Evolutionary conservation across 805 yeast species (phyloP), one percentile per base, ranked within the genome.

Genomic region (Komagataella pseudopastoris): DNA sequence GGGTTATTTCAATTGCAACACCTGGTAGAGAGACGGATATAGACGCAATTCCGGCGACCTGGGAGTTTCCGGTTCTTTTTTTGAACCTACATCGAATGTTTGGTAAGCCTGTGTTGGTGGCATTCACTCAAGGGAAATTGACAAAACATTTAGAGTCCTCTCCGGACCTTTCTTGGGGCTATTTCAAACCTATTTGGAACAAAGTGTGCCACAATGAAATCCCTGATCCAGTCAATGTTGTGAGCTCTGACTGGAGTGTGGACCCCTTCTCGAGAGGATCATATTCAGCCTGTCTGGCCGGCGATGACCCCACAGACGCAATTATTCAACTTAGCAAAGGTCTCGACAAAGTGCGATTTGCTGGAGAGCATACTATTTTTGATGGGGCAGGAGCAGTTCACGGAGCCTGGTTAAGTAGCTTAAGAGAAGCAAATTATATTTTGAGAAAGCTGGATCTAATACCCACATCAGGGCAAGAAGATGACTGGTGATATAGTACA

Each of bases 371-470:
- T 63, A 85, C 96, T 0, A 78, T 81, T 20, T 67, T 78, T 57
- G 96, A 88, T 56, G 96, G 95, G 6, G 85, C 88, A 14, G 96
- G 96, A 0, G 89, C 96, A 58, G 93, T 85, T 4, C 95, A 89
- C 62, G 96, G 96, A 0, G 96, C 96, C 0, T 88, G 87, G 79
- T 69, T 71, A 54, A 83, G 91, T 59, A 96, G 91, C 1, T 60
- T 59, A 49, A 68, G 91, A 55, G 53, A 51, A 39, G 53, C 53
- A 0, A 36, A 23, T 7, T 48, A 23, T 24, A 20, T 51, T 5
- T 36, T 51, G n/a, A 46, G 39, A 10, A 44, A 45, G 23, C 6
- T 48, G 51, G 53, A 50, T 6, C 30, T 51, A 7, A 23, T 30
- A 30, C 12, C 39, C 4, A 30, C 10, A 30, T 30, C 39, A 30